A percentile compares a stretch with the other conserved stretches of the same genome.
phyloP scores from a whole-genome alignment of 2,329 filamentous ascomycete species.

The Nemania abortiva region DNA sequence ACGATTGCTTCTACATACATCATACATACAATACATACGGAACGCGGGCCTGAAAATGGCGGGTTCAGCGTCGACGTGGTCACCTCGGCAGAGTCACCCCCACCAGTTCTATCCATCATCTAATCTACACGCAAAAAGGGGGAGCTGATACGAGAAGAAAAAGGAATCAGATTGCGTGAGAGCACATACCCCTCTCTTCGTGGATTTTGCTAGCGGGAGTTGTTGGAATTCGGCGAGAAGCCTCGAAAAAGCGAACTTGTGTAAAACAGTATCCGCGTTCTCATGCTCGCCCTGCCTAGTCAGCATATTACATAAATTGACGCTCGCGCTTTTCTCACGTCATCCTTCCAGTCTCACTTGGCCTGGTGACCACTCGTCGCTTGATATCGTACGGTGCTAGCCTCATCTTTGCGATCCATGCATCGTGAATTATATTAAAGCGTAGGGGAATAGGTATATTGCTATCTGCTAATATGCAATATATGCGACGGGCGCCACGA shows the following conservation, averaged over 20 bases:
- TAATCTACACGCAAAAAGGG: slow-evolving; percentile 21
- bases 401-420: neutral
- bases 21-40: slow-evolving; percentile 14
- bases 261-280: slow-evolving; percentile 35
- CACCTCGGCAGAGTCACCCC: neutral
- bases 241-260: slow-evolving; percentile 7
- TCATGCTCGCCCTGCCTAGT: slow-evolving; percentile 5
- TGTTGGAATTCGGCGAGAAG: slow-evolving; percentile 24
- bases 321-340: slow-evolving; percentile 30
- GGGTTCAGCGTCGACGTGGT: slow-evolving; percentile 16
- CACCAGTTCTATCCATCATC: slow-evolving; percentile 8
- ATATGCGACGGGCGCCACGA: neutral
- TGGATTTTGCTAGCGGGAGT: slow-evolving; percentile 37
- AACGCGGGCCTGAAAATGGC: slow-evolving; percentile 2
- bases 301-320: slow-evolving; percentile 31
- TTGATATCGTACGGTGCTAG: neutral
- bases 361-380: neutral
- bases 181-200: slow-evolving; percentile 7
- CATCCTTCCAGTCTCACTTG: neutral
- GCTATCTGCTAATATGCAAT: neutral
- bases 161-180: slow-evolving; percentile 16
- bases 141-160: neutral
- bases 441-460: neutral
- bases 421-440: neutral
- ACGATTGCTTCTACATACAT: slow-evolving; percentile 11